These are phyloP conservation scores for Neospermospora avenae DNA, from an alignment of 2,329 filamentous ascomycete genomes.

Conservation along the genomic window DNA sequence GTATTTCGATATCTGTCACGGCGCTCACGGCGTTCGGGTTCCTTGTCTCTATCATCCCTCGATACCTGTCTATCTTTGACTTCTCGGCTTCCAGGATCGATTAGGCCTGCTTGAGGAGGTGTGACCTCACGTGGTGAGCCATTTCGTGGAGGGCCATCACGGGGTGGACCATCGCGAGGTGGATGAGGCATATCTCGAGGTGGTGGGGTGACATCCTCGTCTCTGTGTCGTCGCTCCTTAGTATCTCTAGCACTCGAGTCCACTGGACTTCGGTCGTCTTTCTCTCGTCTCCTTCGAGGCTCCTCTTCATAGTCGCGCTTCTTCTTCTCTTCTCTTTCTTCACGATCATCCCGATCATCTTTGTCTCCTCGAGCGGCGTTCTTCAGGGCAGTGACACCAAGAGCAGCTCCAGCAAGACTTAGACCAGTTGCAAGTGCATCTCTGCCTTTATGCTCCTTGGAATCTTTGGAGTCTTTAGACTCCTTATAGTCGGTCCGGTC, in stretches of 20 bases:
- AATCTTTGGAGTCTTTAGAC: conserved; percentile 15
- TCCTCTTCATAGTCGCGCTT: conserved; percentile 32
- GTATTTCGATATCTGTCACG: conserved; percentile 17
- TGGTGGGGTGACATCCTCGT: conserved; percentile 21
- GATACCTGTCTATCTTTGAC: conserved; percentile 47
- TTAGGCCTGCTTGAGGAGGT: conserved; percentile 15
- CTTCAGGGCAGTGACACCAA: conserved; percentile 33
- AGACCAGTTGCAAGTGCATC: conserved; percentile 33
- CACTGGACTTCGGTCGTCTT: conserved; percentile 26
- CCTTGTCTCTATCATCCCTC: conserved; percentile 26
- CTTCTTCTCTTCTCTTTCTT: conserved; percentile 26
- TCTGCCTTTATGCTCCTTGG: conserved; percentile 27
- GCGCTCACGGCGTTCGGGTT: conserved; percentile 13
- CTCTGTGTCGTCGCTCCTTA: conserved; percentile 23
- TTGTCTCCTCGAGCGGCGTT: conserved; percentile 24
- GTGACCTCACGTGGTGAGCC: conserved; percentile 6
- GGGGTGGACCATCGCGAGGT: conserved; percentile 12
- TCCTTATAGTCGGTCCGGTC: conserved; percentile 18
- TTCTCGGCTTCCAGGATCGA: conserved; percentile 36
- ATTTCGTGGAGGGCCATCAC: conserved; percentile 11
- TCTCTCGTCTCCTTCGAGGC: conserved; percentile 25
- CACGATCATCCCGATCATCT: conserved; percentile 30
- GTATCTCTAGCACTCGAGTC: conserved; percentile 27
- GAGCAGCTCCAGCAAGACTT: conserved; percentile 34
- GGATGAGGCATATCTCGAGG: conserved; percentile 18